Evolutionary conservation across 495 filamentous ascomycete species (phyloP), one percentile per base, ranked within the genome.

Genomic region (Cercophora sp.): DNA sequence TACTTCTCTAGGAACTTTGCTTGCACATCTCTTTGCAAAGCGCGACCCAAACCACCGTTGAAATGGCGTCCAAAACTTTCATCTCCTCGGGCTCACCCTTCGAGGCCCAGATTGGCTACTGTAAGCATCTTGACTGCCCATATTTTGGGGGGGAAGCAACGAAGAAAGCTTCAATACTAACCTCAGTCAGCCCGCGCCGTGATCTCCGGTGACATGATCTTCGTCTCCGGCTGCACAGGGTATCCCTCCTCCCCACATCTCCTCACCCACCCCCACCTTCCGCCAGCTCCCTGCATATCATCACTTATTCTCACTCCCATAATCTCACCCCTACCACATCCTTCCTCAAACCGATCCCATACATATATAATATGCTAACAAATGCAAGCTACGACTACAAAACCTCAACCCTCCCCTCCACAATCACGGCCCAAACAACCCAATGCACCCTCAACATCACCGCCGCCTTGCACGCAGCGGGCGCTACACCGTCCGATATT

Each of bases 181-280:
- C n/a, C n/a, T n/a, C n/a, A n/a, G n/a, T n/a, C n/a, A n/a, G n/a
- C 70, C 5, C 62, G 71, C 15, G 71, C 71, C 27, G 68, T 74
- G 4, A 59, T 74, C 15, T 36, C 45, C 1, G 69, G 68, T 5
- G 65, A 69, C 36, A 59, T 62, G 35, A 47, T 72, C 8, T 70
- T 74, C 42, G 71, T 74, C 0, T 70, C 69, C 0, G 71, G 71
- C 4, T 70, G 68, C 41, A 74, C 69, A 0, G 69, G 70, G 66
- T 70, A 41, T 22, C 45, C 32, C n/a, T 20, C 20, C n/a, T 3
- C 18, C 15, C 19, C 11, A 8, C 16, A 25, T 39, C n/a, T 3
- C 15, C 29, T 19, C 25, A 16, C 13, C 20, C 25, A 54, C 27
- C 18, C 16, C 34, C 41, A 20, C 43, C 39, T 39, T 26, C 42